phyloP scores from a whole-genome alignment of 106 monocot genomes.

The Allium cepa region DNA sequence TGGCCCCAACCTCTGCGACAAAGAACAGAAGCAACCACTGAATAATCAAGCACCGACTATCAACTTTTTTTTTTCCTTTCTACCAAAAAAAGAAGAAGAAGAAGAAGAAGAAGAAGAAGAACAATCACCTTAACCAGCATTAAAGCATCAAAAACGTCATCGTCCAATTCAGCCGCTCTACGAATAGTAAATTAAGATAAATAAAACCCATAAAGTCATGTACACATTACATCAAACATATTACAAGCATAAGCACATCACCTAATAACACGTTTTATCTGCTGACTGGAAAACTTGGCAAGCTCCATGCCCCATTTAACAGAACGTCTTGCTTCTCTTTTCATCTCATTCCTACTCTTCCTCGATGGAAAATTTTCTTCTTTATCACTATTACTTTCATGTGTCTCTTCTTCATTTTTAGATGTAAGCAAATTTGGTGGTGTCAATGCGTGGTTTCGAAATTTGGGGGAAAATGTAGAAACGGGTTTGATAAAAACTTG shows the following conservation, averaged over 20 bases:
- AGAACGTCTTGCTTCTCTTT: slow-evolving; percentile 79
- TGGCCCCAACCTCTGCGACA: slow-evolving; percentile 72
- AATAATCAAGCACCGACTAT: too few species aligned
- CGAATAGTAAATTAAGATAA: not conserved
- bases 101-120: not conserved
- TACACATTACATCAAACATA: slow-evolving; percentile 2
- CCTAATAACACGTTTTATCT: slow-evolving; percentile 81
- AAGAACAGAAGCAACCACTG: not conserved
- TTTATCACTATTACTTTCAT: too few species aligned
- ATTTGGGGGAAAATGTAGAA: too few species aligned
- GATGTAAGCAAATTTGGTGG: too few species aligned
- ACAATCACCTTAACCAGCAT: slow-evolving; percentile 70
- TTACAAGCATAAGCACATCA: not conserved
- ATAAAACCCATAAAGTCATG: not conserved
- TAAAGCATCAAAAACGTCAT: slow-evolving; percentile 77
- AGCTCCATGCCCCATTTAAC: slow-evolving; percentile 91
- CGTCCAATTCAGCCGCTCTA: slow-evolving; percentile 63
- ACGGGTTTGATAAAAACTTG: too few species aligned
- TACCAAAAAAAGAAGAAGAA: not conserved
- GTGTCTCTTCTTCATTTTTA: too few species aligned
- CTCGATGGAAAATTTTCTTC: not conserved
- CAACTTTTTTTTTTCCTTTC: too few species aligned
- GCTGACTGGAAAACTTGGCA: slow-evolving; percentile 42
- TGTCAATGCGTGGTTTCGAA: too few species aligned
- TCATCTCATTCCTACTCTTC: slow-evolving; percentile 85